Percentiles rank a stretch among this genome's conserved stretches.
Conservation (phyloP, 2,329 filamentous ascomycete genomes). For the Colletotrichum tabaci region DNA sequence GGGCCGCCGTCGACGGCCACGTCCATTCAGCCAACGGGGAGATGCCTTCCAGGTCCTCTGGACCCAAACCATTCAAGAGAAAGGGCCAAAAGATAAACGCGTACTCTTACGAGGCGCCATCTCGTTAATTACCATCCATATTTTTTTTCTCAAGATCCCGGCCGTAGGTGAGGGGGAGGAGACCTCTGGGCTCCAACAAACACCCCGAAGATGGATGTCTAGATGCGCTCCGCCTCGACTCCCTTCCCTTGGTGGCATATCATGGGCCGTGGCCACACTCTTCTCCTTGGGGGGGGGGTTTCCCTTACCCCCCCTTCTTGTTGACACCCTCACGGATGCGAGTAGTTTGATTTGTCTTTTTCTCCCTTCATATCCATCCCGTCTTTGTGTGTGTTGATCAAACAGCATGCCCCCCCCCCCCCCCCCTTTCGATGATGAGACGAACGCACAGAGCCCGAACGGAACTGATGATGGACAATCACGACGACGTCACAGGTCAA, state of each 20-base stretch:
- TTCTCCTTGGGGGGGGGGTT: too few relatives aligned
- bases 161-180: neutral
- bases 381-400: constrained; percentile 3
- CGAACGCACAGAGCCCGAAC: constrained; percentile 19
- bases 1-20: constrained; percentile 33
- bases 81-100: constrained; percentile 5
- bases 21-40: constrained; percentile 25
- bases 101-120: constrained; percentile 12
- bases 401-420: constrained; percentile 5
- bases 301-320: too few relatives aligned
- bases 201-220: neutral
- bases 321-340: too few relatives aligned
- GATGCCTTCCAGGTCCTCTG: neutral
- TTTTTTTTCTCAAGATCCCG: constrained; percentile 4
- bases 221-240: neutral
- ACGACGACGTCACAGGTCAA: constrained; percentile 24
- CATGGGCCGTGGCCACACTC: too few relatives aligned
- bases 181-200: neutral
- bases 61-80: neutral
- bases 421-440: constrained; percentile 9
- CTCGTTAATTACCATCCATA: neutral
- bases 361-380: too few relatives aligned
- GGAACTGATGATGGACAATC: neutral
- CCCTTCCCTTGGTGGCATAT: too few relatives aligned
- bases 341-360: too few relatives aligned